Evolutionary conservation across 116 monocot species (phyloP), one percentile per base, ranked within the genome.

Genomic region (Zostera marina): DNA sequence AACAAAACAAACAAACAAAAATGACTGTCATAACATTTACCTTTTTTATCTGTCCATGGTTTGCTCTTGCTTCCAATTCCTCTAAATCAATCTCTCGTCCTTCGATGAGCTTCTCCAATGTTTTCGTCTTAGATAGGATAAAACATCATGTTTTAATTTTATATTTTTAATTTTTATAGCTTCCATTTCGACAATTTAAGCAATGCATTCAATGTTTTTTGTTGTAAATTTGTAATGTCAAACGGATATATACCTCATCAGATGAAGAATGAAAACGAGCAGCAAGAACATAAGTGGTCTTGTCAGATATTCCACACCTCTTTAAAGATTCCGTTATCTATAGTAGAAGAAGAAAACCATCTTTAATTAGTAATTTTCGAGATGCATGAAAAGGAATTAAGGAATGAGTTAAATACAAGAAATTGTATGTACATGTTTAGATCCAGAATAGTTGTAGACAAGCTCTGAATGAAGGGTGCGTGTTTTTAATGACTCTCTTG

Each of bases 271-370:
- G 54, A 73, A 94, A 84, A 66, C 84, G 66, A 68, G 79, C 94
- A 24, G 82, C 85, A 68, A 94, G 94, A 77, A 94, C 70, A 68
- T 84, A 94, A 0, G 70, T 85, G 57, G 81, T 81, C 14, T 66
- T 71, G 16, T 94, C 77, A 38, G 88, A 84, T 49, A 94, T 84
- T 64, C 94, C 94, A 63, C 84, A 84, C 59, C 88, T 76, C 77
- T 88, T 94, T 63, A 94, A 72, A 21, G 88, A 94, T 56, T 94
- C 88, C 10, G 76, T 77, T 71, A 93, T 93, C 93, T 93, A 41
- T 11, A 12, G 52, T n/a, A 45, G 3, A 49, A 17, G 49, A 49
- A 8, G 8, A 32, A 32, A 32, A 32, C 69, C 62, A 54, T 54
- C 49, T 49, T 49, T 20, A 49, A 17, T 17, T 49, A 15, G 49